Conservation (phyloP, 2,329 filamentous ascomycete genomes). For the Colletotrichum sp. region DNA sequence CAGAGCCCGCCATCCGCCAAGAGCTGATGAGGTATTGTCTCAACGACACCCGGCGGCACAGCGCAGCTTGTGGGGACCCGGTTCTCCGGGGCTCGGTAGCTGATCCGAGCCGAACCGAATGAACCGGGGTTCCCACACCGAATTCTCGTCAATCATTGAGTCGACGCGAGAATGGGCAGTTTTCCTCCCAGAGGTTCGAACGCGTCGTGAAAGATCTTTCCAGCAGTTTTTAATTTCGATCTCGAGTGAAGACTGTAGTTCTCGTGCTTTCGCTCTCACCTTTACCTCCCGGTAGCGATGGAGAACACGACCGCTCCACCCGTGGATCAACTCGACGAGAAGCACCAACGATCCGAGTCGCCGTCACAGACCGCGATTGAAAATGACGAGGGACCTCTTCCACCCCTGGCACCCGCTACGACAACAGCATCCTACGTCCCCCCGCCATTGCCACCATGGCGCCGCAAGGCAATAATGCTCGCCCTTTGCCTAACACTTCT, state of each 20-base stretch:
- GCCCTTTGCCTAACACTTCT: constrained; percentile 28
- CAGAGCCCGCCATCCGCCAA: too few relatives aligned
- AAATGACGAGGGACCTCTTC: neutral
- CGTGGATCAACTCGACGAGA: neutral
- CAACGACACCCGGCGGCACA: too few relatives aligned
- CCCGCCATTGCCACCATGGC: neutral
- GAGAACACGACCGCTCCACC: neutral
- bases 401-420: neutral
- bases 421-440: neutral
- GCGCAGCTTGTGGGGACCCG: neutral
- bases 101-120: neutral
- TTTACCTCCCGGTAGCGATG: neutral
- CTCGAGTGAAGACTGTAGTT: rapidly evolving
- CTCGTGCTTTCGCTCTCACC: neutral
- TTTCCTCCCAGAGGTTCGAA: neutral
- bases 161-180: neutral
- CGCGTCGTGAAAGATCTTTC: neutral
- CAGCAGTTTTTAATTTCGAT: rapidly evolving
- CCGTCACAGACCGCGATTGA: neutral
- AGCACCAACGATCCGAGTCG: neutral
- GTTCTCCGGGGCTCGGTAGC: neutral
- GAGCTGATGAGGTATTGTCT: too few relatives aligned
- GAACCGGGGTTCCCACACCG: neutral
- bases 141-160: neutral
- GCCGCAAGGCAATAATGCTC: constrained; percentile 1